Conservation (phyloP, 2,329 filamentous ascomycete species). For the Elsinoe ampelina region DNA sequence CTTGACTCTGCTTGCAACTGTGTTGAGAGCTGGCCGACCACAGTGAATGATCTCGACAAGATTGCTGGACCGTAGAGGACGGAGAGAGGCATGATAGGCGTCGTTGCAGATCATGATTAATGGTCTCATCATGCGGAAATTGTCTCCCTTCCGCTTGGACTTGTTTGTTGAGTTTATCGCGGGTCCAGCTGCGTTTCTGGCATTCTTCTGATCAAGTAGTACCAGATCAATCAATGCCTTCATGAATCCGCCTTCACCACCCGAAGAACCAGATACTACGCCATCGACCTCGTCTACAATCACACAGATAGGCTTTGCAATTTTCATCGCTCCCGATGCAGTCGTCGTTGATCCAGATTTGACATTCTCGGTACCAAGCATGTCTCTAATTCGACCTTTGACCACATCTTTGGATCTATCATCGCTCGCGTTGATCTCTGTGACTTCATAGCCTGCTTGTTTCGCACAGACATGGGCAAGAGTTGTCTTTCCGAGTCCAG, state of each 20-base stretch:
- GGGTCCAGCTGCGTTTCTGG: constrained; percentile 22
- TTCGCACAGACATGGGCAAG: constrained; percentile 89
- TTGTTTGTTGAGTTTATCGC: constrained; percentile 20
- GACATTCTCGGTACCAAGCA: constrained; percentile 88
- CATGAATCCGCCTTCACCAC: constrained; percentile 84
- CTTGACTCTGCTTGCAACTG: constrained; percentile 73
- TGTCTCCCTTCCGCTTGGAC: constrained; percentile 69
- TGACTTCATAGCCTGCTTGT: constrained; percentile 90
- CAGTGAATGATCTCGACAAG: constrained; percentile 89
- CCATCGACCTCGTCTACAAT: constrained; percentile 96
- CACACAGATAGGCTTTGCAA: constrained; percentile 81
- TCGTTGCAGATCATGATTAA: constrained; percentile 96
- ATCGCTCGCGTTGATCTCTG: constrained; percentile 97
- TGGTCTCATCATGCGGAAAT: constrained; percentile 77
- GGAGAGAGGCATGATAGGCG: constrained; percentile 81
- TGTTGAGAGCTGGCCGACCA: constrained; percentile 77
- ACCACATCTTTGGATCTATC: constrained; percentile 86
- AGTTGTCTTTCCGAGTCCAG: constrained; percentile 91
- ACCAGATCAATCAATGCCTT: constrained; percentile 90
- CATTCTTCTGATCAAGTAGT: constrained; percentile 74
- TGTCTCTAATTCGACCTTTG: constrained; percentile 81
- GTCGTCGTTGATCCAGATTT: constrained; percentile 51
- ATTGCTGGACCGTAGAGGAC: constrained; percentile 71
- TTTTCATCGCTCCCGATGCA: constrained; percentile 50
- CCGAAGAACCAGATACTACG: constrained; percentile 69